These are phyloP conservation scores for Pseudomassariella vexata DNA, from an alignment of 2,329 filamentous ascomycete genomes.

Conservation along the genomic window DNA sequence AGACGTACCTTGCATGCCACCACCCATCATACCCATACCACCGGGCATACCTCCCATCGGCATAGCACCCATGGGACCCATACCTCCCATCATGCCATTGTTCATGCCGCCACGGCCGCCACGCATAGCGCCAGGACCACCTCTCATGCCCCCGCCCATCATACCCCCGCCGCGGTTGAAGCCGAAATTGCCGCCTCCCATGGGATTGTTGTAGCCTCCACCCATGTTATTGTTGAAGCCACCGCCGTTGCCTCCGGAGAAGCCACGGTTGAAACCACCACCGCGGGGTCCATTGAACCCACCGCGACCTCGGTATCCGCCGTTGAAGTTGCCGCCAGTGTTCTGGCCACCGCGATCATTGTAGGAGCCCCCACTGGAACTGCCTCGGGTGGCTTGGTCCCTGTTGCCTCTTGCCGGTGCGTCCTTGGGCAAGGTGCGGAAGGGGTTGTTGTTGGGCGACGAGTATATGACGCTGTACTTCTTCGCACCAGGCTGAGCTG, in stretches of 20 bases:
- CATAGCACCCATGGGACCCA: slow-evolving; percentile 11
- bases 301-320: slow-evolving; percentile 19
- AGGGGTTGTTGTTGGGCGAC: slow-evolving; percentile 74
- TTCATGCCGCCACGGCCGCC: slow-evolving; percentile 24
- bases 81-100: slow-evolving; percentile 23
- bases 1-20: slow-evolving; percentile 7
- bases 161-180: slow-evolving; percentile 24
- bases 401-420: slow-evolving; percentile 66
- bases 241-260: slow-evolving; percentile 19
- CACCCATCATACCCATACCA: slow-evolving; percentile 11
- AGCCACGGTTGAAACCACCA: slow-evolving; percentile 26
- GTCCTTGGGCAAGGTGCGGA: slow-evolving; percentile 87
- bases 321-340: slow-evolving; percentile 18
- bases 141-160: slow-evolving; percentile 25
- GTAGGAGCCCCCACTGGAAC: slow-evolving; percentile 42
- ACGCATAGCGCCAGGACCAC: slow-evolving; percentile 23
- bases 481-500: slow-evolving; percentile 54
- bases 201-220: slow-evolving; percentile 23
- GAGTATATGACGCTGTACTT: slow-evolving; percentile 72
- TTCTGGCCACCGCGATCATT: slow-evolving; percentile 29
- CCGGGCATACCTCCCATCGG: slow-evolving; percentile 10
- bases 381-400: slow-evolving; percentile 46
- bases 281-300: slow-evolving; percentile 23
- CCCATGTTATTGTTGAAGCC: slow-evolving; percentile 22
- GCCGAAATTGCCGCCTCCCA: slow-evolving; percentile 23